phyloP scores from a whole-genome alignment of 2,329 filamentous ascomycete genomes.

The Fusarium humuli region DNA sequence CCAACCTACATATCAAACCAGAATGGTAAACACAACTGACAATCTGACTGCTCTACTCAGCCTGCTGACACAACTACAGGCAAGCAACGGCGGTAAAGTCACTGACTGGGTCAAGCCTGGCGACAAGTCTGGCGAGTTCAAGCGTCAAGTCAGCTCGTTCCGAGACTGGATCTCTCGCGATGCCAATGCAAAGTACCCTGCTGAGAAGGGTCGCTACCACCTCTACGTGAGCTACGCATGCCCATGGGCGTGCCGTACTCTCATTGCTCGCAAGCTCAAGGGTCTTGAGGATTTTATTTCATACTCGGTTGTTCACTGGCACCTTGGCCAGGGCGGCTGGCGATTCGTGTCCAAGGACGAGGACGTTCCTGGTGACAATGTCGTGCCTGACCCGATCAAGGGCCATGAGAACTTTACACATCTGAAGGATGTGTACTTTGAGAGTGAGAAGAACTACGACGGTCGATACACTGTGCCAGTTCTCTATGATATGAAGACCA shows the following conservation, averaged over 20 bases:
- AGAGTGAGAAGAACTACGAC: conserved; percentile 75
- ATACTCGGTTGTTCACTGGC: conserved; percentile 90
- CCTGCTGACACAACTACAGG: conserved; percentile 33
- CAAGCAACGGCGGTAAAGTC: conserved; percentile 58
- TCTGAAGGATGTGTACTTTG: conserved; percentile 84
- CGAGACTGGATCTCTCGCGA: conserved; percentile 82
- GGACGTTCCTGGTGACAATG: conserved; percentile 68
- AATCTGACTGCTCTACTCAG: not conserved
- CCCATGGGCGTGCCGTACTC: conserved; percentile 89
- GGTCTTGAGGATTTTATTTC: conserved; percentile 87
- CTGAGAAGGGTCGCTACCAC: conserved; percentile 92
- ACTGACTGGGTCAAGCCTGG: conserved; percentile 85
- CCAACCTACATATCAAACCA: conserved; percentile 33
- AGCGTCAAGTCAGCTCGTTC: conserved; percentile 86
- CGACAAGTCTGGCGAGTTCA: conserved; percentile 91
- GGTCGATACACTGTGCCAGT: conserved; percentile 91
- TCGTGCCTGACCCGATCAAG: conserved; percentile 75
- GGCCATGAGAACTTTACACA: conserved; percentile 76
- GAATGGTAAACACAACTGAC: conserved; percentile 39
- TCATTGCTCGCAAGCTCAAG: conserved; percentile 91
- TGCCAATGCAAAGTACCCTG: conserved; percentile 78
- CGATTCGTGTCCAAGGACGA: conserved; percentile 77
- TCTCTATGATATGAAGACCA: conserved; percentile 81
- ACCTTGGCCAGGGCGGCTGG: conserved; percentile 81
- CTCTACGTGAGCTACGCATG: conserved; percentile 95